Conservation (phyloP, 257 asterid genomes). For the Solanum dulcamara region DNA sequence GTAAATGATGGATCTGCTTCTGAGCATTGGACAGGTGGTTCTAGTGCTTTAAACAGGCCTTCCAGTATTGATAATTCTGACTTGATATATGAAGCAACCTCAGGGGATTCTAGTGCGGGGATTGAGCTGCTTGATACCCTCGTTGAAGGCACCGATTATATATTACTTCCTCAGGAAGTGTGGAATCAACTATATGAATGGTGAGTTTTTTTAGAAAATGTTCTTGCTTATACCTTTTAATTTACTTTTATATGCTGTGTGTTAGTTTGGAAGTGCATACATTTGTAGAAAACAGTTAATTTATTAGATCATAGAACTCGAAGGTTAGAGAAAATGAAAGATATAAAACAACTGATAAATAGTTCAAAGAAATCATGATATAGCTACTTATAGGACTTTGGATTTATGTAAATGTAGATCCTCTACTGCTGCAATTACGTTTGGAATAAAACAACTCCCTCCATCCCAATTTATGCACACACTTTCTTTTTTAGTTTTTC, state of each 20-base stretch:
- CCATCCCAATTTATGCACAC: background rate
- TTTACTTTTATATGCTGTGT: background rate
- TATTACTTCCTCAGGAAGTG: constrained; percentile 80
- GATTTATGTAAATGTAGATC: background rate
- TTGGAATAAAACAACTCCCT: background rate
- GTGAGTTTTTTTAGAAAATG: constrained; percentile 17
- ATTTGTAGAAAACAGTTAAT: background rate
- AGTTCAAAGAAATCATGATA: background rate
- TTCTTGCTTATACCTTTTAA: background rate
- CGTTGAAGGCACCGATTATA: constrained; percentile 97
- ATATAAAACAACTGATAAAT: background rate
- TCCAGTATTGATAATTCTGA: constrained; percentile 72
- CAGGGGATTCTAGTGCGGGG: constrained; percentile 49
- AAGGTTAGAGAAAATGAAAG: background rate
- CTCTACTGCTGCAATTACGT: background rate
- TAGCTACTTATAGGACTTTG: background rate
- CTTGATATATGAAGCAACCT: constrained; percentile 52
- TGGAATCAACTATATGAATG: constrained; percentile 77
- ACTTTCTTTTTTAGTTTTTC: background rate
- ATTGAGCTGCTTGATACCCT: constrained; percentile 83
- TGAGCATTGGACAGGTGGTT: constrained; percentile 40
- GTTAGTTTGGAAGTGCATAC: background rate
- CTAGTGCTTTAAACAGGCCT: constrained; percentile 54
- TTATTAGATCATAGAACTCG: background rate
- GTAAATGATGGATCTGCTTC: constrained; percentile 54